Evolutionary conservation across 192 early-diverging fungal genomes (phyloP).

Genomic region (Kappamyces sp.): DNA sequence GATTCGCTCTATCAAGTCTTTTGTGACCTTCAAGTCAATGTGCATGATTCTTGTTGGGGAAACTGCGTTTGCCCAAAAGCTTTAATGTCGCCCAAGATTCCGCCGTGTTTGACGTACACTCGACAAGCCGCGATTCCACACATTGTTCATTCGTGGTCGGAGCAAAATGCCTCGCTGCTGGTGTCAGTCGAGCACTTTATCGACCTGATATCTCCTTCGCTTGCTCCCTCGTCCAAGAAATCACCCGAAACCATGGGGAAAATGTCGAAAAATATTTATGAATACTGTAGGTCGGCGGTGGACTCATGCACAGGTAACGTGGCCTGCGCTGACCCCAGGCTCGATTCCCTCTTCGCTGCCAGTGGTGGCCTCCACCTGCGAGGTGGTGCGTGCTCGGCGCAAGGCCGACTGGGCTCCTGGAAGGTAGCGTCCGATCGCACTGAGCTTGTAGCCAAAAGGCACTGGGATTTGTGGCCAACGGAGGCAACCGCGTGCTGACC

Average conservation of each 20-base stretch:
- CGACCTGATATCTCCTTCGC: constrained; percentile 1
- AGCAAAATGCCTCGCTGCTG: background rate
- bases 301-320: background rate
- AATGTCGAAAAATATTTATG: background rate
- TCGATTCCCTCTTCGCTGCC: background rate
- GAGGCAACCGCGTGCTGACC: background rate
- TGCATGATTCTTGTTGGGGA: too few species aligned
- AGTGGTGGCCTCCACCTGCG: background rate
- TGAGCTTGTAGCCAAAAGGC: constrained; percentile 2
- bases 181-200: constrained; percentile 5
- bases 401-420: too few species aligned
- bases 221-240: background rate
- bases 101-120: background rate
- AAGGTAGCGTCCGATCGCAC: too few species aligned
- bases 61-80: too few species aligned
- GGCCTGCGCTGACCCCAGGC: background rate
- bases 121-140: constrained; percentile 11
- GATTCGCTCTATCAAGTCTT: too few species aligned
- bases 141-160: background rate
- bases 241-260: background rate
- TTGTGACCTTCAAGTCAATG: too few species aligned
- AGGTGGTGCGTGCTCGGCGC: background rate
- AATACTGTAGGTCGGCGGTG: background rate
- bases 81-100: too few species aligned
- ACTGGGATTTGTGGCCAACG: constrained; percentile 10